These are phyloP conservation scores for Castanea mollissima DNA, from an alignment of 306 rosid species.

Conservation along the genomic window DNA sequence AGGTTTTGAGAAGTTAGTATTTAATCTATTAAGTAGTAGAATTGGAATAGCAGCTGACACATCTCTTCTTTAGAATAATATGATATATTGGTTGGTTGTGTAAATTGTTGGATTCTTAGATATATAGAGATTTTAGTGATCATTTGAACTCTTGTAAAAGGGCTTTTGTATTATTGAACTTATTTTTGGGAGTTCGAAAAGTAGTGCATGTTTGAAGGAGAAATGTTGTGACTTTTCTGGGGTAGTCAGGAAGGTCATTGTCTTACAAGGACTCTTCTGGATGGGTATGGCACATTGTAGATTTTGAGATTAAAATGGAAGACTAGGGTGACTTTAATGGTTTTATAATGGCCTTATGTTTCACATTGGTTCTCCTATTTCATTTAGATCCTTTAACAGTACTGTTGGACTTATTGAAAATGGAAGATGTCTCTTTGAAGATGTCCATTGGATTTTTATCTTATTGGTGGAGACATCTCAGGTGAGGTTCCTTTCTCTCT, in stretches of 20 bases:
- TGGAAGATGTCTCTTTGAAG: background rate
- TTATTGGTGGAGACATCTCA: background rate
- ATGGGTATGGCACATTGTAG: background rate
- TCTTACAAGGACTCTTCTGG: background rate
- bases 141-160: background rate
- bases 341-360: background rate
- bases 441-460: background rate
- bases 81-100: background rate
- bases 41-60: background rate
- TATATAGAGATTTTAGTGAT: background rate
- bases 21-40: background rate
- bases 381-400: background rate
- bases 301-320: background rate
- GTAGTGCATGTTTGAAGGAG: background rate
- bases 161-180: background rate
- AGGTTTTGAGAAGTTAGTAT: background rate
- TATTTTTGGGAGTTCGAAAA: background rate
- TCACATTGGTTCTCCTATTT: background rate
- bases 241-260: background rate
- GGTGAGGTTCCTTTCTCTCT: too few species aligned
- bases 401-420: constrained; percentile 2
- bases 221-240: background rate
- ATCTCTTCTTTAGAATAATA: background rate
- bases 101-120: background rate
- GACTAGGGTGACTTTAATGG: background rate